A percentile compares a stretch with the other conserved stretches of the same genome.
These are phyloP conservation scores for Amniculicola lignicola DNA, from an alignment of 495 filamentous ascomycete genomes.

Conservation along the genomic window DNA sequence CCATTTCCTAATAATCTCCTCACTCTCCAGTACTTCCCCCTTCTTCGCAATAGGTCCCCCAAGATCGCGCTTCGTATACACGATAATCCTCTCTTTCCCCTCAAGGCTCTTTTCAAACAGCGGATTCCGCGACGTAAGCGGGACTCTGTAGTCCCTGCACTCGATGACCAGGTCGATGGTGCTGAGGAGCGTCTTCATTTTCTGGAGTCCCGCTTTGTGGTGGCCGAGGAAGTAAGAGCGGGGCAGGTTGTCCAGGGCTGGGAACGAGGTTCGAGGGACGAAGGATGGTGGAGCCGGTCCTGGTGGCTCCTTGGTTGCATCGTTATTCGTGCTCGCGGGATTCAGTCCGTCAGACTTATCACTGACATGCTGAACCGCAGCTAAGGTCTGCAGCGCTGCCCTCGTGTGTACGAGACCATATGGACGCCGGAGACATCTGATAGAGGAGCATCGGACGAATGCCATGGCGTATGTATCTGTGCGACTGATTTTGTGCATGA, in stretches of 20 bases:
- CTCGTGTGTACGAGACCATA: no score
- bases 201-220: conserved; percentile 74
- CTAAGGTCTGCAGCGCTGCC: no score
- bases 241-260: conserved; percentile 65
- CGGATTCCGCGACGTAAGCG: conserved; percentile 84
- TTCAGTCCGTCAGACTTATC: no score
- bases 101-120: conserved; percentile 77
- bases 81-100: conserved; percentile 67
- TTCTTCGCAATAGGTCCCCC: conserved; percentile 43
- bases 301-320: no score
- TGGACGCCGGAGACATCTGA: no score
- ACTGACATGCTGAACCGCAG: no score
- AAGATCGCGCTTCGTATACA: conserved; percentile 90
- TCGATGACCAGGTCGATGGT: conserved; percentile 87
- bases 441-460: no score
- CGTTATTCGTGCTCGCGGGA: no score
- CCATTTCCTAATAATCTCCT: conserved; percentile 56
- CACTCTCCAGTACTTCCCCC: conserved; percentile 37
- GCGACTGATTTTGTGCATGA: no score
- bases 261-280: conserved; percentile 69
- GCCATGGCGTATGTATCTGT: no score
- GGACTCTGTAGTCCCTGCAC: conserved; percentile 89
- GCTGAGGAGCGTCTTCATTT: conserved; percentile 80
- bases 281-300: no score
- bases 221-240: conserved; percentile 97